Evolutionary conservation across 2,329 filamentous ascomycete genomes (phyloP), one percentile per base, ranked within the genome.

Genomic region (Sphaerulina populicola): DNA sequence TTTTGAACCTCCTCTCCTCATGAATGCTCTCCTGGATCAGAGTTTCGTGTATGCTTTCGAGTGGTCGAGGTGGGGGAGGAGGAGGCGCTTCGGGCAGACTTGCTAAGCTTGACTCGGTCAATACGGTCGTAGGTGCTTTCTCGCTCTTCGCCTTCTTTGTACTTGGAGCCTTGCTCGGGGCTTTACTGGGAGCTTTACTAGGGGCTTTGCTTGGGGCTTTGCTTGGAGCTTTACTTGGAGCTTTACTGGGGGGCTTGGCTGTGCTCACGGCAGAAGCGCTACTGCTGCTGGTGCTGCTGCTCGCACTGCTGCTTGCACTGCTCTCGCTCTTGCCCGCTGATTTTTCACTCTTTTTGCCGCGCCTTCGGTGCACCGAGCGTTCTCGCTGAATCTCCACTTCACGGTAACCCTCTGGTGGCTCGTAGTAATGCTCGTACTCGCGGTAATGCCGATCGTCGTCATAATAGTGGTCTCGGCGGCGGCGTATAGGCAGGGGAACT

Each of bases 381-480:
- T 74, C 71, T 15, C 74, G 65, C 49, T 68, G 66, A 23, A 76
- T 72, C 54, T 74, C 72, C 10, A 76, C 69, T 56, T 76, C 74
- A 33, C 73, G 70, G 55, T 75, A 76, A 45, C 72, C 70, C 56
- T 75, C 72, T 43, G 60, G 68, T 37, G 64, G 61, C 31, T 51
- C 41, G 30, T 62, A 60, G 29, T 70, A 65, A 23, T 62, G 54
- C 9, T 49, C 38, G 51, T 69, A 72, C 29, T 49, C 38, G 51
- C 68, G 72, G 4, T 50, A 50, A 15, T 44, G 40, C 27, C 79
- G 75, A 47, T 78, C 78, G 11, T 78, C 76, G 53, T 83, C 79
- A 64, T 77, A 87, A 64, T 77, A 87, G 37, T 87, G 82, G 55
- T 93, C 85, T 10, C 81, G 36, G 70, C 42, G 78, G 56, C 77